These are phyloP conservation scores for Acacia acuminata DNA, from an alignment of 306 rosid species.

Conservation along the genomic window DNA sequence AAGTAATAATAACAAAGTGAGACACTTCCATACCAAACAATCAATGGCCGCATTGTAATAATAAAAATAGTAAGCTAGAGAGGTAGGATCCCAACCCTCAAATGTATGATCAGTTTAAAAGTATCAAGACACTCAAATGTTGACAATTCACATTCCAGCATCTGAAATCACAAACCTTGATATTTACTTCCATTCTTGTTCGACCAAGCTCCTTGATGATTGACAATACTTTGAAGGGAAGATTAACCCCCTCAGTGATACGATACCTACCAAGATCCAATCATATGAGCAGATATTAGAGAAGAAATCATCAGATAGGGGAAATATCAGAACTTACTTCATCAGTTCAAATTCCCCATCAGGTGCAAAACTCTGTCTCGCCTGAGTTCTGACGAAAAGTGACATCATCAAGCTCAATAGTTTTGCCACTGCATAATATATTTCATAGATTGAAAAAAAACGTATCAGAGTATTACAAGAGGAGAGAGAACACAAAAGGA, in stretches of 20 bases:
- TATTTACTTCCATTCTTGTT: constrained; percentile 89
- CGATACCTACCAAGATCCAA: constrained; percentile 53
- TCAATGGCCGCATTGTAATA: constrained; percentile 76
- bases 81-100: too few relatives aligned
- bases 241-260: constrained; percentile 92
- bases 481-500: too few relatives aligned
- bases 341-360: constrained; percentile 93
- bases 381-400: constrained; percentile 91
- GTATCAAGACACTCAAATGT: too few relatives aligned
- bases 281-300: too few relatives aligned
- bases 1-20: background rate
- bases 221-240: constrained; percentile 87
- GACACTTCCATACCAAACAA: constrained; percentile 86
- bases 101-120: too few relatives aligned
- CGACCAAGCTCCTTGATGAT: constrained; percentile 89
- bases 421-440: constrained; percentile 70
- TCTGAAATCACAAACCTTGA: constrained; percentile 64
- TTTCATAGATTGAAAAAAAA: background rate
- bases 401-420: constrained; percentile 91
- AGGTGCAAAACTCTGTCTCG: constrained; percentile 88
- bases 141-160: too few relatives aligned
- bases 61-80: too few relatives aligned
- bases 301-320: too few relatives aligned
- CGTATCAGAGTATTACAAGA: too few relatives aligned
- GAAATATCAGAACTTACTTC: constrained; percentile 36